A percentile compares a stretch with the other conserved stretches of the same genome.
Conservation (phyloP, 2,329 filamentous ascomycete species). For the Aspergillus novofumigatus region DNA sequence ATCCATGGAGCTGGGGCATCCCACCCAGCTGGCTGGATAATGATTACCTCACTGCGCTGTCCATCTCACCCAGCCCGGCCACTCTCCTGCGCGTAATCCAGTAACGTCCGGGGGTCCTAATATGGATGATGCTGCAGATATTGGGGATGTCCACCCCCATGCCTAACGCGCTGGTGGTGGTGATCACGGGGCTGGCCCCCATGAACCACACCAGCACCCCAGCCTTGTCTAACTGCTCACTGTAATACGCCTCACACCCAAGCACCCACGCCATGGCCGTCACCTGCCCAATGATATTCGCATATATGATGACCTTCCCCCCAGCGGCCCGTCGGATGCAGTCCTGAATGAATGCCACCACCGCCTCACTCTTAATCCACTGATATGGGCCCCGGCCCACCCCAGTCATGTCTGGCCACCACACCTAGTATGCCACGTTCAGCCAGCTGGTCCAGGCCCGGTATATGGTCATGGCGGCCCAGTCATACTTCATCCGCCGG, state of each 20-base stretch:
- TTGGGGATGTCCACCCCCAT: constrained; percentile 10
- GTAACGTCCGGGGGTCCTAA: neutral
- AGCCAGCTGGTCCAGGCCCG: neutral
- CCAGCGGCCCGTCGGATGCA: neutral
- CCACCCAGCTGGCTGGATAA: too few relatives aligned
- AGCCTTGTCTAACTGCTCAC: neutral
- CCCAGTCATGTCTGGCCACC: neutral
- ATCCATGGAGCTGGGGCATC: too few relatives aligned
- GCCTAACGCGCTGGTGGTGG: constrained; percentile 3
- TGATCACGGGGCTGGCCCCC: neutral
- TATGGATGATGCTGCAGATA: constrained; percentile 8
- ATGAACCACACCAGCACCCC: neutral
- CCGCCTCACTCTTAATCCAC: neutral
- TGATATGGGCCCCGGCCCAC: neutral
- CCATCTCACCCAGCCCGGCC: constrained; percentile 1
- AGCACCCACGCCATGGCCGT: neutral
- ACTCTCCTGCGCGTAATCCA: constrained; percentile 9
- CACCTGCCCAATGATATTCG: neutral
- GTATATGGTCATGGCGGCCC: neutral
- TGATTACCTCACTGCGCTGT: neutral
- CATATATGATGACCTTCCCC: neutral
- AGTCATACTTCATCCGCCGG: neutral
- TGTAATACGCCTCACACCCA: neutral
- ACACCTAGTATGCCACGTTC: constrained; percentile 6
- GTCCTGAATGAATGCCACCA: neutral